A percentile compares a stretch with the other conserved stretches of the same genome.
Evolutionary conservation across 768 basidiomycete genomes (phyloP).

Genomic region (Boletus rufocinnamomeus): DNA sequence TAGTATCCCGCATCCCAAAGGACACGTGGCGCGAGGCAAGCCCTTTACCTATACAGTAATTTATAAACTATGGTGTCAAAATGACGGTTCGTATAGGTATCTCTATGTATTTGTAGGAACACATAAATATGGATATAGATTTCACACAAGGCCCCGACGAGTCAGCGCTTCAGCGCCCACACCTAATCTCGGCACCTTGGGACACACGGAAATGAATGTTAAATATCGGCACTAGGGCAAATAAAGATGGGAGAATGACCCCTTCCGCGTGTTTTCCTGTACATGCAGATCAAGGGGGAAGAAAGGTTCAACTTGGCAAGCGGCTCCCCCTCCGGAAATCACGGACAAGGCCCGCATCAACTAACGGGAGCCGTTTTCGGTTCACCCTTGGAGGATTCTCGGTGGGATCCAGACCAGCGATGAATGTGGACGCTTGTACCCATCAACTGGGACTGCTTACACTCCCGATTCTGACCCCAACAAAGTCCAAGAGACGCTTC

Average conservation of each 20-base stretch:
- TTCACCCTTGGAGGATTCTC: neutral
- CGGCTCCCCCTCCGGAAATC: neutral
- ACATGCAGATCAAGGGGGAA: neutral
- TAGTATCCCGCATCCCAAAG: neutral
- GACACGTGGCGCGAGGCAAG: no score
- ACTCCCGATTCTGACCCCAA: neutral
- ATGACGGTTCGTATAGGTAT: no score
- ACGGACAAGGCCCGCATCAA: neutral
- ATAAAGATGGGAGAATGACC: neutral
- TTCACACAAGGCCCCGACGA: no score
- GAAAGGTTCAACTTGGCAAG: neutral
- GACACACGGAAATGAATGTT: conserved; percentile 9
- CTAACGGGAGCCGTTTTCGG: neutral
- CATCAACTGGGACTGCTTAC: neutral
- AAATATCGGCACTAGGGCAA: neutral
- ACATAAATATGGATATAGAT: neutral
- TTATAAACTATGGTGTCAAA: neutral
- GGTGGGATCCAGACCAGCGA: neutral
- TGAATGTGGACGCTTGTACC: neutral
- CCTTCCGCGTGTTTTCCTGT: no score
- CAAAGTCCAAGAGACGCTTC: neutral
- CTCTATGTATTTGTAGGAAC: neutral
- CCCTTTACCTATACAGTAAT: neutral
- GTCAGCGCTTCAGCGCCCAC: neutral
- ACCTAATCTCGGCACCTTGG: neutral